A percentile compares a stretch with the other conserved stretches of the same genome.
Conservation (phyloP, 768 basidiomycete genomes). For the Leccinellum luteum region DNA sequence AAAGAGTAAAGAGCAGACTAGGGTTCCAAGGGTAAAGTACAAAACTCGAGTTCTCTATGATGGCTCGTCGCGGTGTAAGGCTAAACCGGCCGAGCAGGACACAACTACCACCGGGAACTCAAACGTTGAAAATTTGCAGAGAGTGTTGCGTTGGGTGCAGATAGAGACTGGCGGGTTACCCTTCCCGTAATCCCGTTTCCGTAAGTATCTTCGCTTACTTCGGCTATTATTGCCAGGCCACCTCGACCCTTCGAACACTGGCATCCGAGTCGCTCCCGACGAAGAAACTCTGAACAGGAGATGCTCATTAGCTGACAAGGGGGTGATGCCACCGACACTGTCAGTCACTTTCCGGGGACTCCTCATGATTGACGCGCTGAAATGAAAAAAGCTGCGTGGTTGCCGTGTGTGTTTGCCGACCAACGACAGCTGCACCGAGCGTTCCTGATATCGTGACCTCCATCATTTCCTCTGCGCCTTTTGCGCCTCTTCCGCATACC, state of each 20-base stretch:
- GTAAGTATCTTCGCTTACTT: constrained; percentile 16
- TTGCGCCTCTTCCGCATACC: constrained; percentile 49
- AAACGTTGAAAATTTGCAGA: constrained; percentile 29
- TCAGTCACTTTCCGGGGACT: constrained; percentile 7
- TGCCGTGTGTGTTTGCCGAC: constrained; percentile 14
- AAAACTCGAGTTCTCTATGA: constrained; percentile 9
- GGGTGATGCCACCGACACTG: neutral
- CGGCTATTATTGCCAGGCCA: constrained; percentile 6
- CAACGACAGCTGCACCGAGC: constrained; percentile 6
- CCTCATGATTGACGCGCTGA: constrained; percentile 20
- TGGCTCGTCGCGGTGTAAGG: neutral
- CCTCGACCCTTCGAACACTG: neutral
- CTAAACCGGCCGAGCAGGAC: constrained; percentile 12
- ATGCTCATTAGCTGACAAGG: neutral
- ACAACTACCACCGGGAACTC: neutral
- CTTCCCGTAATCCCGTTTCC: constrained; percentile 28
- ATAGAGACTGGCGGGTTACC: constrained; percentile 13
- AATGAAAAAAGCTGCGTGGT: constrained; percentile 26
- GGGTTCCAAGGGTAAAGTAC: constrained; percentile 20
- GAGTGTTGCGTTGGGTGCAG: constrained; percentile 20
- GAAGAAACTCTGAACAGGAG: neutral
- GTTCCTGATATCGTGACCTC: constrained; percentile 4
- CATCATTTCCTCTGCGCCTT: constrained; percentile 3
- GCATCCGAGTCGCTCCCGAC: neutral
- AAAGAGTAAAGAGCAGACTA: neutral